These are phyloP conservation scores for Stereocaulon alpinum DNA, from an alignment of 495 filamentous ascomycete species.

Conservation along the genomic window DNA sequence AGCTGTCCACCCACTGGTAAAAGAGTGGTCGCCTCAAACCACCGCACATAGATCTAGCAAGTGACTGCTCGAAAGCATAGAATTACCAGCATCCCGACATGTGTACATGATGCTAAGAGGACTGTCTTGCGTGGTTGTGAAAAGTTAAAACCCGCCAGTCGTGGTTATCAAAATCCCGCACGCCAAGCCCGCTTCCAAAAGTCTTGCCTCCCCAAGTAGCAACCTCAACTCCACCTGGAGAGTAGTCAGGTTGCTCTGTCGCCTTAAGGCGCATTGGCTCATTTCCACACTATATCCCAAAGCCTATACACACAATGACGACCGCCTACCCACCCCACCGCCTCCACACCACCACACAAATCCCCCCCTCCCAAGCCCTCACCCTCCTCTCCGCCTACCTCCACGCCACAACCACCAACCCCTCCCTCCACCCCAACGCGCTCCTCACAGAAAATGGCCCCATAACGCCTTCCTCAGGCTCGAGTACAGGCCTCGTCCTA, in stretches of 20 bases:
- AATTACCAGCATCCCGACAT: slow-evolving; percentile 16
- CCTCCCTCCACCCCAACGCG: slow-evolving; percentile 58
- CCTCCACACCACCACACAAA: slow-evolving; percentile 37
- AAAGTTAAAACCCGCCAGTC: not conserved
- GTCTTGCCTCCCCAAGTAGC: not conserved
- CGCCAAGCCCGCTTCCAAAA: not conserved
- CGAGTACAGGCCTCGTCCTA: slow-evolving; percentile 46
- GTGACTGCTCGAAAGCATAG: slow-evolving; percentile 12
- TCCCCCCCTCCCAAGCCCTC: slow-evolving; percentile 44
- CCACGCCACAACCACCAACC: slow-evolving; percentile 38
- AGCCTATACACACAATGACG: not conserved
- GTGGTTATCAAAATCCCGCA: not conserved
- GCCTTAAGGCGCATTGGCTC: too few species aligned
- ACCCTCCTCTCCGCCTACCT: slow-evolving; percentile 51
- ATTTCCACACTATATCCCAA: not conserved
- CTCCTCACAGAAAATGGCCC: slow-evolving; percentile 52
- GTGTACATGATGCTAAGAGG: slow-evolving; percentile 15
- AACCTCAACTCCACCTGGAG: too few species aligned
- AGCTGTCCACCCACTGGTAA: slow-evolving; percentile 11
- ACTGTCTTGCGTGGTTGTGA: slow-evolving; percentile 18
- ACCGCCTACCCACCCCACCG: slow-evolving; percentile 34
- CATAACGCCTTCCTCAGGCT: slow-evolving; percentile 41
- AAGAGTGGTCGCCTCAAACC: slow-evolving; percentile 21
- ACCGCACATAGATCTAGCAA: slow-evolving; percentile 20
- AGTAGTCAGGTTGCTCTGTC: not conserved